These are phyloP conservation scores for Ophiocordyceps camponoti-leonardi DNA, from an alignment of 2,329 filamentous ascomycete species.

Conservation along the genomic window DNA sequence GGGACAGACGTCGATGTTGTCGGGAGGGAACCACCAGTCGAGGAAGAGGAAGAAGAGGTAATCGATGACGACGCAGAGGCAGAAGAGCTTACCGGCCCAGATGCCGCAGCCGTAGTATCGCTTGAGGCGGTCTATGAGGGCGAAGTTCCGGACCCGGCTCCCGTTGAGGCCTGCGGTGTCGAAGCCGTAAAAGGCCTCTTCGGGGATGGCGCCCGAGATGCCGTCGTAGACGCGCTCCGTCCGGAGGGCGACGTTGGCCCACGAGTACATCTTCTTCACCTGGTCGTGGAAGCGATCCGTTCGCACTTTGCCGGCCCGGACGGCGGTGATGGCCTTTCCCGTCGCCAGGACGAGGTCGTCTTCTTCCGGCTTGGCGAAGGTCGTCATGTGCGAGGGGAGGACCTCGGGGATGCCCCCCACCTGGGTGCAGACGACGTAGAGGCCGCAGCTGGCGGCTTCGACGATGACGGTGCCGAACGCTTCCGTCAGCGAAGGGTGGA, in stretches of 20 bases:
- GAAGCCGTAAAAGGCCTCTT: slow-evolving; percentile 78
- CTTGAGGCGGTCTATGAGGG: slow-evolving; percentile 86
- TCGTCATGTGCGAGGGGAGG: slow-evolving; percentile 88
- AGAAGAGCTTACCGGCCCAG: slow-evolving; percentile 96
- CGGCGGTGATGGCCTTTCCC: slow-evolving; percentile 68
- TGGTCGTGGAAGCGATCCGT: slow-evolving; percentile 94
- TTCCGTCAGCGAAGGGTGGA: slow-evolving; percentile 88
- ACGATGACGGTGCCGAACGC: slow-evolving; percentile 97
- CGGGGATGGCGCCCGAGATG: slow-evolving; percentile 70
- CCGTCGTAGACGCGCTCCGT: slow-evolving; percentile 93
- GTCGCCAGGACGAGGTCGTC: slow-evolving; percentile 87
- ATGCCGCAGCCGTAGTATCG: slow-evolving; percentile 96
- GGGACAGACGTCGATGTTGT: slow-evolving; percentile 72
- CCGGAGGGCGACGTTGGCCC: slow-evolving; percentile 85
- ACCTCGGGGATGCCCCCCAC: slow-evolving; percentile 97
- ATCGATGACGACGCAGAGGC: slow-evolving; percentile 83
- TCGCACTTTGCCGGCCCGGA: slow-evolving; percentile 72
- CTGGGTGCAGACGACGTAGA: slow-evolving; percentile 92
- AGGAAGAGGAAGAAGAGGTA: slow-evolving; percentile 80
- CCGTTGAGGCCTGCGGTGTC: slow-evolving; percentile 54
- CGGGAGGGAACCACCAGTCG: slow-evolving; percentile 72
- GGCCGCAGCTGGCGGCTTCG: slow-evolving; percentile 84
- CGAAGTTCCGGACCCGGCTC: slow-evolving; percentile 65
- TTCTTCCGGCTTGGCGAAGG: slow-evolving; percentile 91
- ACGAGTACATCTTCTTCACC: slow-evolving; percentile 97